Evolutionary conservation across 2,329 filamentous ascomycete genomes (phyloP), one percentile per base, ranked within the genome.

Genomic region (Pseudocercospora musae): DNA sequence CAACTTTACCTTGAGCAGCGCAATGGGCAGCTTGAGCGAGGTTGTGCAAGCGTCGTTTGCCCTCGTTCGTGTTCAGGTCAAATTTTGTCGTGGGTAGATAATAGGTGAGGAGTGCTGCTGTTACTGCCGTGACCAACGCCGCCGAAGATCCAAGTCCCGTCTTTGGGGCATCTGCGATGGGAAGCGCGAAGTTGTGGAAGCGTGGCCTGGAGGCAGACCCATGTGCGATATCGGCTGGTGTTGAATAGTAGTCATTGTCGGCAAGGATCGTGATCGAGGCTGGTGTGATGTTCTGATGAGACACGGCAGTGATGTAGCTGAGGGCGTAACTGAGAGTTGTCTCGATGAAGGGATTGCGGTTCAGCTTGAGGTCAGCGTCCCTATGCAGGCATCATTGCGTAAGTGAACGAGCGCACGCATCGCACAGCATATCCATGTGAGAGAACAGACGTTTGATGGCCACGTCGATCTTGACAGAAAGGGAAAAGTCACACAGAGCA

Each of bases 241-340:
- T 87, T 4, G 95, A 97, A 81, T 98, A 99, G 84, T 99, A 99
- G 80, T 96, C 91, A 73, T 95, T 93, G 78, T 97, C 92, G 63
- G 95, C 94, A 37, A 98, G 85, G 74, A 99, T 94, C 64, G 90
- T 92, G 75, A 98, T 85, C 13, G 86, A 86, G 29, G 89, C 79
- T 3, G 92, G 86, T 13, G 83, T 83, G 72, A 95, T 87, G 73
- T 78, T 84, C 66, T 69, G 78, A 71, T 66, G 80, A 68, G 68
- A 79, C 68, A 77, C 79, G 74, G 76, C 78, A 72, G 77, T 82
- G 75, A 91, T 87, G 78, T 96, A 97, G 59, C 89, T 95, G 70
- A 98, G 84, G 59, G 86, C 90, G 79, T 96, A 98, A 77, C 84
- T 87, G 62, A 99, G 83, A 1, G 95, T 90, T 10, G 92, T 96